Evolutionary conservation across 257 asterid genomes (phyloP).

Genomic region (Ehretia macrophylla): DNA sequence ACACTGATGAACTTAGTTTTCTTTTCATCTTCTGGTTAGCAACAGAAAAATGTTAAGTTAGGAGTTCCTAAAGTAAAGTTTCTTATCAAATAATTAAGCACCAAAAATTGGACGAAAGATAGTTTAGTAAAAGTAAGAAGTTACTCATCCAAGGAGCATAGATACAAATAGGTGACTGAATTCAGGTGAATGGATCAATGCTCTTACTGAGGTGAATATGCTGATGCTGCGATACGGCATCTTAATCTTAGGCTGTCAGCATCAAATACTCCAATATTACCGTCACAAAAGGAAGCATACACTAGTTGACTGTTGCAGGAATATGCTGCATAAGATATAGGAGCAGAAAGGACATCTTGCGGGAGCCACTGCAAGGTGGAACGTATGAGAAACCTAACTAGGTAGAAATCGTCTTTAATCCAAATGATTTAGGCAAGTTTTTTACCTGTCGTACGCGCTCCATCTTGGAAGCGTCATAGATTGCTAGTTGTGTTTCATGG

Average conservation of each 20-base stretch:
- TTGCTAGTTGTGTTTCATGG: constrained; percentile 87
- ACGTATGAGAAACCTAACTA: constrained; percentile 14
- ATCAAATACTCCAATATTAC: constrained; percentile 79
- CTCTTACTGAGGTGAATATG: constrained; percentile 84
- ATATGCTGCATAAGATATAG: constrained; percentile 83
- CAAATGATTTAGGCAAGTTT: neutral
- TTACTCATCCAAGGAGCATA: too few species aligned
- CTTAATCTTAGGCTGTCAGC: constrained; percentile 84
- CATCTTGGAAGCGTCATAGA: constrained; percentile 88
- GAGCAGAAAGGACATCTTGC: constrained; percentile 83
- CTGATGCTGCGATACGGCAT: constrained; percentile 79
- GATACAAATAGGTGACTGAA: neutral
- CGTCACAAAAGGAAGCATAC: constrained; percentile 82
- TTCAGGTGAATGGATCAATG: neutral
- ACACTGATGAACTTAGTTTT: too few species aligned
- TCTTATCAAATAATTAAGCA: too few species aligned
- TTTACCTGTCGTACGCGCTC: constrained; percentile 86
- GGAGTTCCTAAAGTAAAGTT: too few species aligned
- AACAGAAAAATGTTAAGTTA: too few species aligned
- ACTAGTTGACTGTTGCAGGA: constrained; percentile 92
- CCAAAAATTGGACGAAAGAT: neutral
- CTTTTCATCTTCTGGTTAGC: neutral
- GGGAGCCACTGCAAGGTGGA: constrained; percentile 76
- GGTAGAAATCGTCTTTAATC: too few species aligned
- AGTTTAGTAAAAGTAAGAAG: too few species aligned